Evolutionary conservation across 345 rosid species (phyloP), one percentile per base, ranked within the genome.

Genomic region (Cardamine chenopodiifolia): DNA sequence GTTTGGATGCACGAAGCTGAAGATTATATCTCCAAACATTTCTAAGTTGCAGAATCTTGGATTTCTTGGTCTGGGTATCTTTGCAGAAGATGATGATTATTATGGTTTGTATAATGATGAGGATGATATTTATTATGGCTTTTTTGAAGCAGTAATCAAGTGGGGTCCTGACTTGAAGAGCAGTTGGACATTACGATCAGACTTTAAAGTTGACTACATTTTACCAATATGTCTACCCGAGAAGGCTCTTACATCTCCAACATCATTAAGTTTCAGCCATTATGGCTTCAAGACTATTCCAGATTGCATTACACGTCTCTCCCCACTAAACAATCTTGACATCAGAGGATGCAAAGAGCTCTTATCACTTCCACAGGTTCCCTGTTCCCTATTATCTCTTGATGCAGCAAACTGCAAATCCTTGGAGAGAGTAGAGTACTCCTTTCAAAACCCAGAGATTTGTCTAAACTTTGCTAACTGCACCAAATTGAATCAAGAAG

Each of bases 11-110:
- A 22, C 45, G 58, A 47, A 47, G 23, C 35, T 70, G 37, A 47
- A 20, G 2, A 32, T 0, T 1, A 59, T 70, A 22, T 70, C 74
- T 34, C 47, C 74, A 19, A 70, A 47, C 57, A 59, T 70, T 48
- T 70, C 74, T 6, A 44, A 47, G 47, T 48, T 59, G 47, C 59
- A 70, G 66, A 58, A 32, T 58, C 74, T 70, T 20, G 25, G 15
- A 23, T 2, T 18, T 42, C 17, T 70, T 18, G 47, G 17, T 31
- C 11, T 44, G n/a, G 1, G 26, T 50, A 25, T 0, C 35, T 32
- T 8, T 5, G 9, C 1, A 1, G 8, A 6, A 31, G 0, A 7
- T 26, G 28, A 26, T 4, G 3, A 26, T 26, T 26, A 26, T 26
- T 0, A 6, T 7, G 2, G 8, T 0, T 1, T 2, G n/a, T n/a